Evolutionary conservation across 257 asterid genomes (phyloP), one percentile per base, ranked within the genome.

Genomic region (Plantago ovata): DNA sequence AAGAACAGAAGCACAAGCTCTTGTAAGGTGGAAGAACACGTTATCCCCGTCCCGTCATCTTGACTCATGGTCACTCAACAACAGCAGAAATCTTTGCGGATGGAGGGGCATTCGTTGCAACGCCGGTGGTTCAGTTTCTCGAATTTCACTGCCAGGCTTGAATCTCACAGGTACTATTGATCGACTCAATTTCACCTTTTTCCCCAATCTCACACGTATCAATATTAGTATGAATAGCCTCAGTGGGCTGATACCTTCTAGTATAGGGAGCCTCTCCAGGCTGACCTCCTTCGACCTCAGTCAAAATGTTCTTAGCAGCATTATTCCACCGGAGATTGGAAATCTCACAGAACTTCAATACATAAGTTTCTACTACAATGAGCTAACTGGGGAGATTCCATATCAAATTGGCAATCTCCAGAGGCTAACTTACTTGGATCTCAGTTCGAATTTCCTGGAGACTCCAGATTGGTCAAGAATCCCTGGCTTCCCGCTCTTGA

Each of bases 51-150:
- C 81, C 18, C 24, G 85, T 24, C 46, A 53, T 50, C 85, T 87
- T 36, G 3, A 28, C 32, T 79, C 87, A 20, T 85, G 96, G 96
- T 81, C 95, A 22, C 70, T 59, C 60, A 41, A 23, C 63, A 82
- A 72, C 73, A 9, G 66, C 53, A 55, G 60, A 33, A 77, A 67
- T 74, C 84, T 76, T 19, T 90, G 98, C 74, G 64, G 42, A 36
- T 90, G 98, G 98, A 64, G 59, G 9, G 86, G 80, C 51, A 61
- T 87, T 38, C 54, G 16, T 10, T 91, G 98, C 84, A 74, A 75
- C 52, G 2, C 3, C 0, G 78, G 75, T 16, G 79, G 76, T 16
- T 70, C 82, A 0, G 68, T 92, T 38, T 72, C 88, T 1, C 67
- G 36, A 58, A 69, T 92, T 38, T 62, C 75, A 41, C 71, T 92